Percentiles rank a stretch among this genome's conserved stretches.
These are phyloP conservation scores for Russula emetica DNA, from an alignment of 768 basidiomycete genomes.

Conservation along the genomic window DNA sequence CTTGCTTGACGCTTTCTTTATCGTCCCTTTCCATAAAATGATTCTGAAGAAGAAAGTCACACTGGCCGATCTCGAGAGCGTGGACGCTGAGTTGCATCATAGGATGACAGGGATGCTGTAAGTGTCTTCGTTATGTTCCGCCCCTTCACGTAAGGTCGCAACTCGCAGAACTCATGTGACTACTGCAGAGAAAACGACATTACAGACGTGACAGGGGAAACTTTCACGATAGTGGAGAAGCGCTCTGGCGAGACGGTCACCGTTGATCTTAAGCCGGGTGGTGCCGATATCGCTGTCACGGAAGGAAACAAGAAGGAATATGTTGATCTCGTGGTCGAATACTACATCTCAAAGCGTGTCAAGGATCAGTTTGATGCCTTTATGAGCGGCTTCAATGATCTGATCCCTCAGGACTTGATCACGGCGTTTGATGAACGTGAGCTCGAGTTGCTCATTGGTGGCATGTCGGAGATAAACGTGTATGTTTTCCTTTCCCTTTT, in stretches of 20 bases:
- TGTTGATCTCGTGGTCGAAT: conserved; percentile 89
- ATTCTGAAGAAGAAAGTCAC: conserved; percentile 97
- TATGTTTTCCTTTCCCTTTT: conserved; percentile 42
- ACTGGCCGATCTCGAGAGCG: conserved; percentile 89
- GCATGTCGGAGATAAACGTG: conserved; percentile 99
- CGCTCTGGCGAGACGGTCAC: conserved; percentile 98
- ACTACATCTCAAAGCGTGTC: conserved; percentile 94
- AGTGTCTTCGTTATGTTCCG: conserved; percentile 34
- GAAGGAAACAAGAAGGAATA: conserved; percentile 99
- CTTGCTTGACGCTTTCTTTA: conserved; percentile 98
- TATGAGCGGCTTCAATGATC: conserved; percentile 99
- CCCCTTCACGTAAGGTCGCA: conserved; percentile 15
- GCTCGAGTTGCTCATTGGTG: conserved; percentile 93
- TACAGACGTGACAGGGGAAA: conserved; percentile 96
- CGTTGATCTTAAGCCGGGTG: conserved; percentile 88
- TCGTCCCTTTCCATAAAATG: conserved; percentile 99
- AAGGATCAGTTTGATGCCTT: conserved; percentile 99
- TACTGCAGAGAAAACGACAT: conserved; percentile 89
- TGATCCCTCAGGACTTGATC: conserved; percentile 95
- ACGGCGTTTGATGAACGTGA: conserved; percentile 99
- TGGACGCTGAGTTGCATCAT: conserved; percentile 91
- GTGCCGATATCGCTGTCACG: conserved; percentile 83
- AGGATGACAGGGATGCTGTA: conserved; percentile 99
- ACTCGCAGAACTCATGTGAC: conserved; percentile 25
- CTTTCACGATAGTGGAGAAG: conserved; percentile 94